These are phyloP conservation scores for Ustilaginoidea virens DNA, from an alignment of 2,329 filamentous ascomycete species.

Conservation along the genomic window DNA sequence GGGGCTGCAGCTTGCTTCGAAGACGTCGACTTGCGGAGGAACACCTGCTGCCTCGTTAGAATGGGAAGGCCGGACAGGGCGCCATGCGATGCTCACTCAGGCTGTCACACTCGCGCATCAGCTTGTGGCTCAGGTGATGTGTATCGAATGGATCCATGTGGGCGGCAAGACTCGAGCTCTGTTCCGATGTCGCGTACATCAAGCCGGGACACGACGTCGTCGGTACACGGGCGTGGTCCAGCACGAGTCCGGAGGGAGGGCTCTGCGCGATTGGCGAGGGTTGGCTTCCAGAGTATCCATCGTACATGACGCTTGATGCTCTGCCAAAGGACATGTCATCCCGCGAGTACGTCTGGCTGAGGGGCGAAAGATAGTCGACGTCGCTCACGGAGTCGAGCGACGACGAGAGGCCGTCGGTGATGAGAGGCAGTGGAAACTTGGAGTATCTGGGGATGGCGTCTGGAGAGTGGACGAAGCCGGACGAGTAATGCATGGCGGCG, in stretches of 20 bases:
- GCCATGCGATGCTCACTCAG: constrained; percentile 32
- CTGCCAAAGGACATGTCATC: constrained; percentile 42
- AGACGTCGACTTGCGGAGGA: constrained; percentile 36
- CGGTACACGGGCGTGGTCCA: constrained; percentile 38
- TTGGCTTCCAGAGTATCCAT: constrained; percentile 33
- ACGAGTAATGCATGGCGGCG: constrained; percentile 29
- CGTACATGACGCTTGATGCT: constrained; percentile 42
- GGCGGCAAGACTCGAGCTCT: constrained; percentile 43
- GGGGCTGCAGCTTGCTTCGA: constrained; percentile 34
- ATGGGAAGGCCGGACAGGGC: constrained; percentile 18
- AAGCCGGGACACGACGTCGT: constrained; percentile 47
- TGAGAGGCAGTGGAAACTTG: constrained; percentile 29
- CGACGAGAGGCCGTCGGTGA: constrained; percentile 34
- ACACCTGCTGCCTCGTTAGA: constrained; percentile 28
- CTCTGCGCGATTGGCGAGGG: constrained; percentile 39
- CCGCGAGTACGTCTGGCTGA: constrained; percentile 39
- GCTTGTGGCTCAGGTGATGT: constrained; percentile 35
- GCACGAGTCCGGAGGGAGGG: constrained; percentile 37
- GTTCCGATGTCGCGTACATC: constrained; percentile 44
- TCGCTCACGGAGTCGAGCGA: constrained; percentile 46
- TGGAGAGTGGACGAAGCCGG: constrained; percentile 19
- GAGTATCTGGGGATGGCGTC: constrained; percentile 24
- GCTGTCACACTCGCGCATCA: constrained; percentile 39
- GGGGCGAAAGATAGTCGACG: constrained; percentile 45
- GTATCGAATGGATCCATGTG: constrained; percentile 43